Evolutionary conservation across 257 asterid species (phyloP).

Genomic region (Thymus mandschuricus): DNA sequence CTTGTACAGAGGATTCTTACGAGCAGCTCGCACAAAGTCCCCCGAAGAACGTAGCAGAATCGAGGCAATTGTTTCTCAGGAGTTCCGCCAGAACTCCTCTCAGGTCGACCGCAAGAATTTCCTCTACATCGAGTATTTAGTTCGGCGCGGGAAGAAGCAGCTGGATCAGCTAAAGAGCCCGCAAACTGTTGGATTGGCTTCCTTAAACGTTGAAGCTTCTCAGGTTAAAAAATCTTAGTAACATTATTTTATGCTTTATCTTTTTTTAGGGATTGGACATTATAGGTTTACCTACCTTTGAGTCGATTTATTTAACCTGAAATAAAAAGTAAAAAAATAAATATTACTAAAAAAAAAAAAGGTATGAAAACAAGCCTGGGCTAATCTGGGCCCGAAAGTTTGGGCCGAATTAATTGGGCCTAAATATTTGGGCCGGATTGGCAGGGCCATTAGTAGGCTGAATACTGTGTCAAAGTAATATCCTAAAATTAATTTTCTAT

Average conservation of each 20-base stretch:
- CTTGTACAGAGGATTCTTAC: constrained; percentile 73
- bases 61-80: constrained; percentile 68
- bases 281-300: too few species aligned
- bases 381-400: too few species aligned
- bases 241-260: not conserved
- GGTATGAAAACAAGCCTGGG: too few species aligned
- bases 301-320: too few species aligned
- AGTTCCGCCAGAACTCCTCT: constrained; percentile 65
- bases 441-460: too few species aligned
- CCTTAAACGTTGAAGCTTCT: constrained; percentile 49
- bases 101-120: constrained; percentile 80
- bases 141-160: constrained; percentile 81
- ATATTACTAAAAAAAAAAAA: too few species aligned
- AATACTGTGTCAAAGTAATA: too few species aligned
- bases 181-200: constrained; percentile 61
- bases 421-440: too few species aligned
- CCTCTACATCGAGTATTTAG: constrained; percentile 74
- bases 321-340: not conserved
- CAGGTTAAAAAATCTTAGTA: constrained; percentile 32
- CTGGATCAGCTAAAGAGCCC: constrained; percentile 84
- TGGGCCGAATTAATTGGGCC: too few species aligned
- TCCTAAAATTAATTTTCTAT: too few species aligned
- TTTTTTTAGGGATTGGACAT: too few species aligned
- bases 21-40: constrained; percentile 79
- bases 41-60: constrained; percentile 67